A percentile compares a stretch with the other conserved stretches of the same genome.
phyloP scores from a whole-genome alignment of 495 filamentous ascomycete species.

The Astrothelium macrocarpum region DNA sequence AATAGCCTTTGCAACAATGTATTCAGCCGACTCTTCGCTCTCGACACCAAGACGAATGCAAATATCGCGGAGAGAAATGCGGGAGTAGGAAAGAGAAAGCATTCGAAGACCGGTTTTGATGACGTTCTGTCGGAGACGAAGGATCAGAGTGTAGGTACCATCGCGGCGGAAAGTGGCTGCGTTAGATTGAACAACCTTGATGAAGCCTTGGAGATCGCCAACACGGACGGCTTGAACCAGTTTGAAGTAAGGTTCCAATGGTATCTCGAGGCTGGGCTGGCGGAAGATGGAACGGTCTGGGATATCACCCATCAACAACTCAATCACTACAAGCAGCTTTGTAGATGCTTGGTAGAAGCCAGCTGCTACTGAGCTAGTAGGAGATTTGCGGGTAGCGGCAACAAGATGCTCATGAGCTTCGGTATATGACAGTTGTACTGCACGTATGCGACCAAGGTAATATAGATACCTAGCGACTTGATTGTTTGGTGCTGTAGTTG shows the following conservation, averaged over 20 bases:
- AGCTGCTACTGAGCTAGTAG: constrained; percentile 73
- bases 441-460: constrained; percentile 90
- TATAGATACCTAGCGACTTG: constrained; percentile 95
- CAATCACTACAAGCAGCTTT: constrained; percentile 88
- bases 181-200: constrained; percentile 69
- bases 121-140: constrained; percentile 92
- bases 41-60: constrained; percentile 89
- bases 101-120: constrained; percentile 99
- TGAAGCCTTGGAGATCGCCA: constrained; percentile 85
- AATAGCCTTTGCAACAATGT: constrained; percentile 98
- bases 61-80: constrained; percentile 95
- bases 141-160: constrained; percentile 88
- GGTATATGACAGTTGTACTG: constrained; percentile 91
- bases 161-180: constrained; percentile 80
- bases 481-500: constrained; percentile 85
- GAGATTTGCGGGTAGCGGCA: constrained; percentile 87
- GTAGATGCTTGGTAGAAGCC: constrained; percentile 93
- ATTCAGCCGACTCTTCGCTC: constrained; percentile 92
- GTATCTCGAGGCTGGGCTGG: constrained; percentile 68
- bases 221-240: constrained; percentile 92
- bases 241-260: constrained; percentile 82
- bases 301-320: constrained; percentile 97
- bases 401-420: constrained; percentile 92
- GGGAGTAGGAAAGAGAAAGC: constrained; percentile 96
- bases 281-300: constrained; percentile 92